phyloP scores from a whole-genome alignment of 169 alveolate genomes.

The Eimeria zaria region DNA sequence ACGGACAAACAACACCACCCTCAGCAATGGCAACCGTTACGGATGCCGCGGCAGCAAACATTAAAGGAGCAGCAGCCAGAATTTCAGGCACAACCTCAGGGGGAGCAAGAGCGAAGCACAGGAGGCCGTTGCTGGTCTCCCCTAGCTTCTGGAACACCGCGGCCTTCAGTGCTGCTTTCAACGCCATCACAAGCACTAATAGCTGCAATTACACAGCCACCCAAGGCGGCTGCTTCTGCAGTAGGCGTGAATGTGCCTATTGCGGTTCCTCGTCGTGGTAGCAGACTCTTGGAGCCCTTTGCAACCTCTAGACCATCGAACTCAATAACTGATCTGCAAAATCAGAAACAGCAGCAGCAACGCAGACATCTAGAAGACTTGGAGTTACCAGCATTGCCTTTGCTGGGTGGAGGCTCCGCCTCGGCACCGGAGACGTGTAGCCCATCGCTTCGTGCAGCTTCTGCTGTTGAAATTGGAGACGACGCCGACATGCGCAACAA shows the following conservation, averaged over 20 bases:
- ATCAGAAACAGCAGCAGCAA: background rate
- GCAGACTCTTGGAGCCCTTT: slow-evolving; percentile 16
- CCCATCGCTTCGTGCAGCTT: background rate
- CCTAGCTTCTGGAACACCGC: background rate
- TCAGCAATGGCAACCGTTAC: background rate
- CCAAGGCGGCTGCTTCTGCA: background rate
- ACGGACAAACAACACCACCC: background rate
- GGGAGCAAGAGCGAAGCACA: background rate
- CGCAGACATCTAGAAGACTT: slow-evolving; percentile 7
- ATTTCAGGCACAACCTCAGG: background rate
- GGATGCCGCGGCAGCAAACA: background rate
- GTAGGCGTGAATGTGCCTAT: background rate
- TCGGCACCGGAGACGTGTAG: background rate
- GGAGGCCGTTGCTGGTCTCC: background rate
- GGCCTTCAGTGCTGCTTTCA: background rate
- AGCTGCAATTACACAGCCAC: slow-evolving; percentile 1
- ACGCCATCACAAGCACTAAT: background rate
- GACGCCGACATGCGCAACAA: background rate
- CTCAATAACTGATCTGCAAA: background rate
- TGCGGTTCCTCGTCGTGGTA: background rate
- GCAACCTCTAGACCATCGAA: background rate
- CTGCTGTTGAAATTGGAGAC: background rate
- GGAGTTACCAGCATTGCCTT: slow-evolving; percentile 12
- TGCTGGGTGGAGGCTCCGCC: slow-evolving; percentile 15
- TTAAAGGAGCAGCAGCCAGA: slow-evolving; percentile 8